A percentile compares a stretch with the other conserved stretches of the same genome.
phyloP scores from a whole-genome alignment of 2,329 filamentous ascomycete genomes.

The Apiospora kogelbergensis region DNA sequence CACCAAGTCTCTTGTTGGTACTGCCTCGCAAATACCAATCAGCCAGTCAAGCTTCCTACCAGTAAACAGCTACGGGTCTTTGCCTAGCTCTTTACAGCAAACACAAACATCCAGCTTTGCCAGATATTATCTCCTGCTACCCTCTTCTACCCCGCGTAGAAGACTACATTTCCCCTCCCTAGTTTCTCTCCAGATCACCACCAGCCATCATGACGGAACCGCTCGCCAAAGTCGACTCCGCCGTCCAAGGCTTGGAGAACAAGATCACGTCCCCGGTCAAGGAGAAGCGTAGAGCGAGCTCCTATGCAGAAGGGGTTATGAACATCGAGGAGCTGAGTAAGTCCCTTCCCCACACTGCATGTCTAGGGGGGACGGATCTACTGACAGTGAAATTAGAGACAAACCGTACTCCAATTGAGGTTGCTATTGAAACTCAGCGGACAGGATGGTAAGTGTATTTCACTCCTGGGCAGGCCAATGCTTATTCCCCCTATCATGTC shows the following conservation, averaged over 20 bases:
- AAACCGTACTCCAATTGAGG: slow-evolving; percentile 68
- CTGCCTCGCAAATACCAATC: neutral
- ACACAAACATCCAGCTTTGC: neutral
- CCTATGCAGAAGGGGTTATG: slow-evolving; percentile 69
- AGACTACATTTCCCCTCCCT: neutral
- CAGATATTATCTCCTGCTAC: neutral
- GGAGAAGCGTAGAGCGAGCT: slow-evolving; percentile 73
- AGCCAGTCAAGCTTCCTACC: neutral
- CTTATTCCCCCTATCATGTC: neutral
- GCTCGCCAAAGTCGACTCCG: slow-evolving; percentile 88
- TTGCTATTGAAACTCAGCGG: slow-evolving; percentile 81
- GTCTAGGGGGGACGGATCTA: neutral
- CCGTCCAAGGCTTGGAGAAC: slow-evolving; percentile 68
- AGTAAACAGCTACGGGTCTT: neutral
- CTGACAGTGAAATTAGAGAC: slow-evolving; percentile 56
- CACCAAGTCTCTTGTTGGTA: neutral
- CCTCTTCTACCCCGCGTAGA: slow-evolving; percentile 7
- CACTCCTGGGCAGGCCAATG: neutral
- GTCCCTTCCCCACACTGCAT: slow-evolving; percentile 29
- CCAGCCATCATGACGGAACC: slow-evolving; percentile 43
- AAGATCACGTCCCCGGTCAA: slow-evolving; percentile 62
- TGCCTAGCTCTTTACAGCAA: neutral
- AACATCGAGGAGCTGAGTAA: slow-evolving; percentile 86
- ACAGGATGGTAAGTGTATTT: slow-evolving; percentile 72
- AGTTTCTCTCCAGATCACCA: neutral